A percentile compares a stretch with the other conserved stretches of the same genome.
phyloP scores from a whole-genome alignment of 768 basidiomycete genomes.

The Trametes gibbosa region DNA sequence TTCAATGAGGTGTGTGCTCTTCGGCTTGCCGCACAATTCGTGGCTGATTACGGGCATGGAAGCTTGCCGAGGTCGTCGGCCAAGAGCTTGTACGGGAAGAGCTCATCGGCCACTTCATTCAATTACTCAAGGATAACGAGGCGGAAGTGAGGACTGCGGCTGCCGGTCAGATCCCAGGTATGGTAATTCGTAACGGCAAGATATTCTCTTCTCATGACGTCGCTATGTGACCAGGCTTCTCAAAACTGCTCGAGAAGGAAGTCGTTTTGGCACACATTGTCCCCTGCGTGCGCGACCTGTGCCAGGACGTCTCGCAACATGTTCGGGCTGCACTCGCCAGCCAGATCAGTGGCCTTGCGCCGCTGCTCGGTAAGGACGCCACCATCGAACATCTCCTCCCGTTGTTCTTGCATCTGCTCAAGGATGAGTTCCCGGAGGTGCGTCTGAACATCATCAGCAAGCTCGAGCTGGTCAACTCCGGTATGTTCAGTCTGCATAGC shows the following conservation, averaged over 20 bases:
- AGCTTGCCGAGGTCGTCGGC: slow-evolving; percentile 93
- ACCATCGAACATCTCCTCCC: slow-evolving; percentile 97
- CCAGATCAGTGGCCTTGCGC: slow-evolving; percentile 95
- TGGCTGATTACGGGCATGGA: not conserved
- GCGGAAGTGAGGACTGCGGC: slow-evolving; percentile 97
- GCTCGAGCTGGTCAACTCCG: slow-evolving; percentile 90
- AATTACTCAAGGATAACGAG: slow-evolving; percentile 95
- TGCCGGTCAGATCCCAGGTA: slow-evolving; percentile 95
- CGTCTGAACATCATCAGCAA: slow-evolving; percentile 98
- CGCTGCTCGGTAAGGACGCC: slow-evolving; percentile 86
- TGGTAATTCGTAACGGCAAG: slow-evolving; percentile 16
- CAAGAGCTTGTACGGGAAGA: slow-evolving; percentile 90
- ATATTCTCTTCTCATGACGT: slow-evolving; percentile 11
- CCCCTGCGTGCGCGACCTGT: slow-evolving; percentile 91
- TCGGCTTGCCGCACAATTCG: not conserved
- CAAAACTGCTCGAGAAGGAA: slow-evolving; percentile 89
- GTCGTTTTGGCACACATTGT: slow-evolving; percentile 90
- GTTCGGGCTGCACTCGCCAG: slow-evolving; percentile 95
- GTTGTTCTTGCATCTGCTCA: slow-evolving; percentile 91
- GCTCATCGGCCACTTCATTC: slow-evolving; percentile 88
- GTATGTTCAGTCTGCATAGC: slow-evolving; percentile 38
- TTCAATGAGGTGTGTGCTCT: slow-evolving; percentile 77
- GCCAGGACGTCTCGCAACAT: slow-evolving; percentile 93
- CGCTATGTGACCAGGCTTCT: slow-evolving; percentile 65
- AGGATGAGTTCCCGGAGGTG: slow-evolving; percentile 99